Evolutionary conservation across 257 asterid species (phyloP), one percentile per base, ranked within the genome.

Genomic region (Salvia rosmarinus): DNA sequence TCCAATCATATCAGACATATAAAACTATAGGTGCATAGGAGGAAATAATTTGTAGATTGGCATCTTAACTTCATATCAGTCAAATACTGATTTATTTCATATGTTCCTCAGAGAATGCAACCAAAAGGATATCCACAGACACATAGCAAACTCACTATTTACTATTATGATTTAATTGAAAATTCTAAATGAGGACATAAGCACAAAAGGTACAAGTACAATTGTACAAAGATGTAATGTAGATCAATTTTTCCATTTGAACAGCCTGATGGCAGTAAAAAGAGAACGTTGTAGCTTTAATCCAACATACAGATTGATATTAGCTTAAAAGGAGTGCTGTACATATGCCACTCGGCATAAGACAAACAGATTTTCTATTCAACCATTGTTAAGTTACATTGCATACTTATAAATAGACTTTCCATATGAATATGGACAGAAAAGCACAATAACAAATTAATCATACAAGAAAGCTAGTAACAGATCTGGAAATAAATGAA

Each of bases 401-500:
- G n/a, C n/a, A n/a, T n/a, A n/a, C n/a, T n/a, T n/a, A n/a, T n/a
- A n/a, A n/a, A n/a, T n/a, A n/a, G n/a, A n/a, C n/a, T n/a, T n/a
- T n/a, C n/a, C n/a, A n/a, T n/a, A n/a, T n/a, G n/a, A n/a, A n/a
- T n/a, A n/a, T n/a, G n/a, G n/a, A n/a, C n/a, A n/a, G n/a, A n/a
- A n/a, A n/a, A n/a, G n/a, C n/a, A n/a, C n/a, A n/a, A n/a, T n/a
- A n/a, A n/a, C n/a, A n/a, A n/a, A n/a, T n/a, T n/a, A n/a, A n/a
- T n/a, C n/a, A 66, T 20, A 63, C 12, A 67, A 44, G 47, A 11
- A 6, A 76, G 20, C 47, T n/a, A n/a, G n/a, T n/a, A 43, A 62
- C 49, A 63, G 47, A 68, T 76, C 71, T 54, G 66, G 64, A 49
- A 44, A 47, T 37, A 11, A 63, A 52, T 73, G 52, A 55, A 7